Percentiles rank a stretch among this genome's conserved stretches.
Evolutionary conservation across 2,329 filamentous ascomycete species (phyloP).

Genomic region (Xylariaceae sp.): DNA sequence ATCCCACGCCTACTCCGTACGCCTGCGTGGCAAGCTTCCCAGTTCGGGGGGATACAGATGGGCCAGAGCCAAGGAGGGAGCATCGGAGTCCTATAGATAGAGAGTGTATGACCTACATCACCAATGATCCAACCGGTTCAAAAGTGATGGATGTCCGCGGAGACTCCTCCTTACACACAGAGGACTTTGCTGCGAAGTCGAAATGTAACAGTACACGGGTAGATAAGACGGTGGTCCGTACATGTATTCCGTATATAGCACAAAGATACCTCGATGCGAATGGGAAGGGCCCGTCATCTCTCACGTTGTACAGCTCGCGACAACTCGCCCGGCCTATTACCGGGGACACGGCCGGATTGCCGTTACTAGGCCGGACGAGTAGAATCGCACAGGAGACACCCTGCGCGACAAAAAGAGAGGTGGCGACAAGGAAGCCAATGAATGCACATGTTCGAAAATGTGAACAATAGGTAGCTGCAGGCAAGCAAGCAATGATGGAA

Average conservation of each 20-base stretch:
- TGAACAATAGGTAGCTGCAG: too few relatives aligned
- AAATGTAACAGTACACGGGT: not conserved
- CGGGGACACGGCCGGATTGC: not conserved
- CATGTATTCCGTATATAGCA: not conserved
- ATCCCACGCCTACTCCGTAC: not conserved
- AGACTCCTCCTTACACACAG: not conserved
- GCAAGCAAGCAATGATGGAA: too few relatives aligned
- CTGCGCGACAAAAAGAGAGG: not conserved
- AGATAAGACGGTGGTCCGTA: not conserved
- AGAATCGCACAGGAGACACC: too few relatives aligned
- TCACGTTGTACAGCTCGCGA: not conserved
- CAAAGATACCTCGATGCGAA: not conserved
- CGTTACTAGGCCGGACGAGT: not conserved
- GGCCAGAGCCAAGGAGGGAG: not conserved
- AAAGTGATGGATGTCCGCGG: not conserved
- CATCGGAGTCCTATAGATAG: not conserved
- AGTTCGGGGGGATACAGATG: not conserved
- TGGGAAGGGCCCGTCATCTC: not conserved
- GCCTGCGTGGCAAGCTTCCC: not conserved
- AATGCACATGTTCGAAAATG: too few relatives aligned
- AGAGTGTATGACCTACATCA: not conserved
- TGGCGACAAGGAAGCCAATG: not conserved
- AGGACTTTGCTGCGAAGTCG: not conserved
- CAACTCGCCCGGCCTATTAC: not conserved
- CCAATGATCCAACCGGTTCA: not conserved